Evolutionary conservation across 1,284 basidiomycete genomes (phyloP).

Genomic region (Pseudozyma sp.): DNA sequence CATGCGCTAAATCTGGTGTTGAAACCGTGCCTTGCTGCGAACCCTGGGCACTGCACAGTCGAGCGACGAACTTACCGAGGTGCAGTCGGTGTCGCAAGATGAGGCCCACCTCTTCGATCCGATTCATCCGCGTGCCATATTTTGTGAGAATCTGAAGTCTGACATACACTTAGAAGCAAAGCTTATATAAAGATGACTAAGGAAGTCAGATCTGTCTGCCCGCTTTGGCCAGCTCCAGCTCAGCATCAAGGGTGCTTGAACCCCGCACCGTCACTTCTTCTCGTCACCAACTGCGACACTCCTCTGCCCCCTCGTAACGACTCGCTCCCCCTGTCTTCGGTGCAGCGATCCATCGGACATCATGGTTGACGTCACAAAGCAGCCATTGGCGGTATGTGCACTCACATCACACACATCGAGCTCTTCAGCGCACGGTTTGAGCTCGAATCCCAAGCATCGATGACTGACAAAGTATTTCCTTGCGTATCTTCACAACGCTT

Average conservation of each 20-base stretch:
- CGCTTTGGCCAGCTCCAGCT: constrained; percentile 37
- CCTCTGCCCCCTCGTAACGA: background rate
- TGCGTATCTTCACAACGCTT: too few species aligned
- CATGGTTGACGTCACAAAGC: constrained; percentile 12
- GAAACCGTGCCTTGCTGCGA: too few species aligned
- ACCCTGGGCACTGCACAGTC: too few species aligned
- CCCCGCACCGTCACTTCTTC: constrained; percentile 6
- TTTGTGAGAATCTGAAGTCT: background rate
- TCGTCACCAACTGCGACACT: background rate
- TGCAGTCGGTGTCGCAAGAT: too few species aligned
- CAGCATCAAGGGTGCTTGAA: background rate
- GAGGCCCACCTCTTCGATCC: background rate
- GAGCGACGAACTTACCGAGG: too few species aligned
- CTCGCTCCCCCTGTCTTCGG: too few species aligned
- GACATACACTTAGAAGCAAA: background rate
- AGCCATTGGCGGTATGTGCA: constrained; percentile 34
- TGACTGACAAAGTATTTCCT: too few species aligned
- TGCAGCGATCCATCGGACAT: background rate
- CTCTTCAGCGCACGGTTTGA: too few species aligned
- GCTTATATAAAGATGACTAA: constrained; percentile 25
- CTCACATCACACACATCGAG: background rate
- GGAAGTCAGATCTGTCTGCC: constrained; percentile 16
- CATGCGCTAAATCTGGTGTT: background rate
- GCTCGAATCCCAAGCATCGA: too few species aligned
- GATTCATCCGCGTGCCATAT: background rate